Base-by-base conservation (phyloP, 768 basidiomycete genomes). In the Auriscalpium vulgare region DNA sequence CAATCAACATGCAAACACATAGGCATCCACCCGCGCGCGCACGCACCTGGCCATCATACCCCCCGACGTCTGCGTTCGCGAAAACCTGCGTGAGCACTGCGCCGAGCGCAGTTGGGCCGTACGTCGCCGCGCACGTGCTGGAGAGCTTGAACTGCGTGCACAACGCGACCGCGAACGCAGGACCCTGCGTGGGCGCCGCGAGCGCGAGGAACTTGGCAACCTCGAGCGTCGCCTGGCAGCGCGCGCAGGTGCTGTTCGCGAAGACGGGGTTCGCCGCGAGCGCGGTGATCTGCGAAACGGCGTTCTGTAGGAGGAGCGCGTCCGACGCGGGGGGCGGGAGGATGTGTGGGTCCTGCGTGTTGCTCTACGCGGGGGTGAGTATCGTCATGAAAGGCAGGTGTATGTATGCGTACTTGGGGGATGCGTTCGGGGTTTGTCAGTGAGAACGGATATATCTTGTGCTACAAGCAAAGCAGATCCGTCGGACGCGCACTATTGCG, bases 21-120 rank as follows among this genome's bases (percentile, higher is more conserved):
- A 47, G 37, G 8, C 16, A 50, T 16, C 36, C 11, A 14, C 8
- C 29, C 21, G 37, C 16, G 14, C 4, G 13, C 2, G n/a, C 38
- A 59, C 65, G 36, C 60, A 85, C 84, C 75, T 87, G 84, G 13
- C 88, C 88, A 62, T 90, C 88, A 54, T 80, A 81, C 6, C 86
- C 85, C 11, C 81, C 82, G 2, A 84, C 80, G 63, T 90, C 80
- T 8, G 87, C 84, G 58, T 83, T 84, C 10, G 85, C 80, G 40
- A 84, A 59, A 10, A 89, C 85, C 67, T 90, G 88, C 0, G 88
- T 86, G 56, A 88, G 66, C 34, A 85, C 73, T 4, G 83, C 69
- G 0, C 88, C 87, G 16, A 82, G 65, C 4, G 73, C 75, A 53
- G 73, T 67, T 8, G 69, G 60, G 21, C 80, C 76, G 65, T 73